Conservation (phyloP, 495 filamentous ascomycete species). For the Patellaria atrata region DNA sequence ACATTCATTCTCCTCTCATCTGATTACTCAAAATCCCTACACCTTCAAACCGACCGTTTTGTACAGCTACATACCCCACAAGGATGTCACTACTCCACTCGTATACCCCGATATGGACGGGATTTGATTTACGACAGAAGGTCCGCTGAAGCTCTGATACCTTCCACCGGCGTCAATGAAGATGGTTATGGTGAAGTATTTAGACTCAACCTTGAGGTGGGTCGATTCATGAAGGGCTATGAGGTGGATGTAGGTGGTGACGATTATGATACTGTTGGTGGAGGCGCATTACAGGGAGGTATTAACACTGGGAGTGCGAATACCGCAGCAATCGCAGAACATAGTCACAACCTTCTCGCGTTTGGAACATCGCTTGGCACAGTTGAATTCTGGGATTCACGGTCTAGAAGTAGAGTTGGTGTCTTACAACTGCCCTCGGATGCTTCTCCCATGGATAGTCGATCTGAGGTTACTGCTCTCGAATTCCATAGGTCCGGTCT, state of each 20-base stretch:
- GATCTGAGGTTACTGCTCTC: constrained; percentile 70
- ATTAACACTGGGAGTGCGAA: constrained; percentile 77
- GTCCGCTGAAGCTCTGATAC: constrained; percentile 75
- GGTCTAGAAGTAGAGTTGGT: constrained; percentile 68
- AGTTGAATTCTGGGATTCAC: constrained; percentile 89
- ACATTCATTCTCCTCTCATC: constrained; percentile 84
- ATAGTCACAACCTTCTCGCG: constrained; percentile 77
- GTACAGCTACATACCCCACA: constrained; percentile 88
- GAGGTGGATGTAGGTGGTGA: constrained; percentile 79
- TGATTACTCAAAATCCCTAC: constrained; percentile 89
- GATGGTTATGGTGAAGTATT: constrained; percentile 86
- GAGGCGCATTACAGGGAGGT: constrained; percentile 63
- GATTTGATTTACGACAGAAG: constrained; percentile 75
- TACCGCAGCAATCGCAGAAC: constrained; percentile 73
- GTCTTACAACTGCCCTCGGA: constrained; percentile 36
- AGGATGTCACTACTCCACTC: constrained; percentile 74
- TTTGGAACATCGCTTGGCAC: constrained; percentile 95
- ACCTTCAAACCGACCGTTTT: constrained; percentile 80
- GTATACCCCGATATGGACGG: constrained; percentile 82
- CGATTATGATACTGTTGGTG: constrained; percentile 46
- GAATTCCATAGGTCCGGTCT: constrained; percentile 78
- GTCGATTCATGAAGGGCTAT: constrained; percentile 72
- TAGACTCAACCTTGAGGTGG: constrained; percentile 76
- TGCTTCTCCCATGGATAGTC: constrained; percentile 31
- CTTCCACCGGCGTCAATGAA: constrained; percentile 71